Base-by-base conservation (phyloP, 108 stramenopile genomes). In the Fragilariopsis cylindrus region DNA sequence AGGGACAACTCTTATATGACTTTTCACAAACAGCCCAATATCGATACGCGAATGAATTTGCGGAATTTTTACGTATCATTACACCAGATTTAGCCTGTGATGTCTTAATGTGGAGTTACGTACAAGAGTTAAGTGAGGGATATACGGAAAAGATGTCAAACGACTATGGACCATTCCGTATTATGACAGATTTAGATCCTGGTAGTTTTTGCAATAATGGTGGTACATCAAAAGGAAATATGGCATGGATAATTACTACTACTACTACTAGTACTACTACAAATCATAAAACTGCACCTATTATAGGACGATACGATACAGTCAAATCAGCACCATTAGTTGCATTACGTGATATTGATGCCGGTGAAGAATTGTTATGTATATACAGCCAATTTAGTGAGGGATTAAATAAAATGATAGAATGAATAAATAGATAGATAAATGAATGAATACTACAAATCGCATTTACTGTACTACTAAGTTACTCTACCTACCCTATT, bases 61-160 rank as follows among this genome's bases (percentile, higher is more conserved):
- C 11, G 0, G 65, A 45, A 3, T 46, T 65, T 18, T 12, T 65
- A 5, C 5, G 46, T 5, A n/a, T 47, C 18, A 41, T 65, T 6
- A 41, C 41, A 4, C 65, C 43, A 18, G 1, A 65, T 0, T 19
- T 65, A 44, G 45, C 43, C 45, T 65, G 65, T 43, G 65, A 65
- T 43, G 65, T 65, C 2, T 19, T 65, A 6, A 47, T 65, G 65
- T 65, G 65, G 65, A 65, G 45, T 19, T 65, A 65, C 65, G 45
- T 48, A 7, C 12, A 39, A 4, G 16, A 3, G 15, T 65, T 46
- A 6, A 13, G 7, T 7, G 42, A 42, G 42, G 62, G 15, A 13
- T 30, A 7, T 7, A 53, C 52, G 0, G 12, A n/a, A 53, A 2
- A 15, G 2, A 53, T n/a, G 52, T 12, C 2, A 0, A 1, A 53